Evolutionary conservation across 2,329 filamentous ascomycete genomes (phyloP).

Genomic region (Helicocarpus griseus): DNA sequence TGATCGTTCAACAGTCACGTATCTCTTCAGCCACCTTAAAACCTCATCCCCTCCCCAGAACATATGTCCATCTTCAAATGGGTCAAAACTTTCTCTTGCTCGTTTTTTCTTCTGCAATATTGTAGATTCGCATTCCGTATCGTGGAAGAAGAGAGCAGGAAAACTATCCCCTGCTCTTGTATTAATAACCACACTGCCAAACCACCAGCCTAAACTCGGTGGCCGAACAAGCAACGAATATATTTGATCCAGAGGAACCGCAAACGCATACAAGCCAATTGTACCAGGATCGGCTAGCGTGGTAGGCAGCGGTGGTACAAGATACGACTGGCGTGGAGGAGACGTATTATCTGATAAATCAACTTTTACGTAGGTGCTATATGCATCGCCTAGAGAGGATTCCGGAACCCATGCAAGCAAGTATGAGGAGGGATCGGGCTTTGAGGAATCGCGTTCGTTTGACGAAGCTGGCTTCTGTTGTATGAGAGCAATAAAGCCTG

Average conservation of each 20-base stretch:
- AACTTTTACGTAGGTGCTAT: constrained; percentile 88
- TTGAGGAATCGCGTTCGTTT: constrained; percentile 22
- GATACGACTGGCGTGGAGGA: constrained; percentile 74
- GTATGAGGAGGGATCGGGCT: constrained; percentile 55
- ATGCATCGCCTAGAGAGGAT: constrained; percentile 71
- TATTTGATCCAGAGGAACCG: constrained; percentile 78
- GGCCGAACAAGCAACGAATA: constrained; percentile 86
- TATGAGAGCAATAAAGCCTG: constrained; percentile 84
- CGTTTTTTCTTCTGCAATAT: constrained; percentile 87
- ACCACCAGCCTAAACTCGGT: constrained; percentile 96
- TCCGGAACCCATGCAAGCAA: constrained; percentile 92
- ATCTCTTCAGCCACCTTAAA: constrained; percentile 77
- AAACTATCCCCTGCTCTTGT: constrained; percentile 84
- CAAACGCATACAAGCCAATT: constrained; percentile 77
- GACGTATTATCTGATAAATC: constrained; percentile 77
- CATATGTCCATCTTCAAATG: constrained; percentile 70
- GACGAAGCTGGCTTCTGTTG: constrained; percentile 61
- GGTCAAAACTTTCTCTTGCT: constrained; percentile 76
- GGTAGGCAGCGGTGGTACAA: constrained; percentile 84
- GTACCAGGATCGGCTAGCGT: constrained; percentile 64
- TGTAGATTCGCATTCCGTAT: constrained; percentile 91
- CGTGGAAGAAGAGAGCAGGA: constrained; percentile 93
- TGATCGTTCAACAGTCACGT: constrained; percentile 73
- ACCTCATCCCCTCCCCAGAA: constrained; percentile 99
- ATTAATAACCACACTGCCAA: constrained; percentile 90